These are phyloP conservation scores for Wallacemonas collosoma DNA, from an alignment of 208 protist genomes.

Conservation along the genomic window DNA sequence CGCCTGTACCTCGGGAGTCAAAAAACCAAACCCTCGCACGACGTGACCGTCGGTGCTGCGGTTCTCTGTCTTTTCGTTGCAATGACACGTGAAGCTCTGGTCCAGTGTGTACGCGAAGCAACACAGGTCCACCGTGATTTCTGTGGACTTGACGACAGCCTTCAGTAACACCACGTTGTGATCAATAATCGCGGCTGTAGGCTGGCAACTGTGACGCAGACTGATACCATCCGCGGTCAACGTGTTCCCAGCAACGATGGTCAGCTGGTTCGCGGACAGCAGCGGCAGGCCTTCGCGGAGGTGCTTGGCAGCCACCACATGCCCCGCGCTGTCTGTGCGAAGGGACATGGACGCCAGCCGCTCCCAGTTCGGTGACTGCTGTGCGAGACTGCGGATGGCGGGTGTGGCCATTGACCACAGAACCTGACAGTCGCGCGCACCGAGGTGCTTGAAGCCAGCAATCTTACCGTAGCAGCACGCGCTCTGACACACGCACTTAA, in stretches of 20 bases:
- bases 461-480: conserved; percentile 67
- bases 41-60: conserved; percentile 22
- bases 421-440: conserved; percentile 45
- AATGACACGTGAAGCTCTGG: conserved; percentile 54
- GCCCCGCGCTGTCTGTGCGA: conserved; percentile 45
- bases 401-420: conserved; percentile 77
- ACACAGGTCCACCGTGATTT: conserved; percentile 78
- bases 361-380: conserved; percentile 44
- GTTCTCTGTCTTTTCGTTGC: conserved; percentile 18
- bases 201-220: conserved; percentile 70
- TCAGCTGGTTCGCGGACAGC: conserved; percentile 36
- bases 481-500: conserved; percentile 70
- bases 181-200: conserved; percentile 66
- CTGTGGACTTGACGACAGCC: conserved; percentile 48
- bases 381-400: conserved; percentile 63
- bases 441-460: conserved; percentile 71
- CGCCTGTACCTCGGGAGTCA: conserved; percentile 34
- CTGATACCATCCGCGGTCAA: conserved; percentile 51
- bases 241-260: conserved; percentile 28
- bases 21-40: conserved; percentile 56
- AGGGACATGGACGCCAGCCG: conserved; percentile 50
- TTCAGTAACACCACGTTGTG: conserved; percentile 53
- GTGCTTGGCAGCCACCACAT: conserved; percentile 47
- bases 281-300: conserved; percentile 54
- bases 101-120: conserved; percentile 60